Evolutionary conservation across 306 rosid genomes (phyloP), one percentile per base, ranked within the genome.

Genomic region (Prinsepia uniflora): DNA sequence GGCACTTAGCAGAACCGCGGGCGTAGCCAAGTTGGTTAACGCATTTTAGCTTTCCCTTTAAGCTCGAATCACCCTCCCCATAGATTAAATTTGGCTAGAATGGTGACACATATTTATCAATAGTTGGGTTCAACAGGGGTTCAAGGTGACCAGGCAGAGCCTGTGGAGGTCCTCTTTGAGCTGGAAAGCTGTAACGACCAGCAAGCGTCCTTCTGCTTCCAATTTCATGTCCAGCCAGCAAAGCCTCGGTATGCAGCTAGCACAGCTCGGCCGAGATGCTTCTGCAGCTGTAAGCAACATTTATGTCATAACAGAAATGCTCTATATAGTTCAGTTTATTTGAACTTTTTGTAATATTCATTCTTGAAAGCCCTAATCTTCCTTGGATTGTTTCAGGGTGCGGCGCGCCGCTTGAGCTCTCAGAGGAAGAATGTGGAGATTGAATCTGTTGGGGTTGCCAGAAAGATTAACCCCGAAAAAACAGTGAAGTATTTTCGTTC

Each of bases 211-310:
- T 73, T 50, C 86, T 11, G 73, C 82, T 52, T 65, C 60, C 46
- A 71, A 81, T 76, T 83, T 76, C 83, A 74, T 76, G 86, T 81
- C 87, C 43, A 83, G 72, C 67, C 86, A 86, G 65, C 90, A 83
- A 72, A 86, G 84, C 81, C 86, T 81, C 54, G 86, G 90, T 64
- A 39, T 83, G 45, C 77, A 73, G 76, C 63, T 86, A 61, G 90
- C 90, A 49, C 85, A 86, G 68, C 85, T 86, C 30, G 66, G 87
- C 76, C 71, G 79, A 6, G 90, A 86, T 66, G 90, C 90, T 77
- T 83, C 85, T 24, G 80, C 85, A 49, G 84, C 85, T 55, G 90
- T 86, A 62, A 80, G 90, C 76, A 19, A 55, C 13, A 13, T 49
- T 18, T 67, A 20, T 63, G 54, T 58, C 41, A 34, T 11, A 64